phyloP scores from a whole-genome alignment of 495 filamentous ascomycete species.

The Neurospora sublineolata region DNA sequence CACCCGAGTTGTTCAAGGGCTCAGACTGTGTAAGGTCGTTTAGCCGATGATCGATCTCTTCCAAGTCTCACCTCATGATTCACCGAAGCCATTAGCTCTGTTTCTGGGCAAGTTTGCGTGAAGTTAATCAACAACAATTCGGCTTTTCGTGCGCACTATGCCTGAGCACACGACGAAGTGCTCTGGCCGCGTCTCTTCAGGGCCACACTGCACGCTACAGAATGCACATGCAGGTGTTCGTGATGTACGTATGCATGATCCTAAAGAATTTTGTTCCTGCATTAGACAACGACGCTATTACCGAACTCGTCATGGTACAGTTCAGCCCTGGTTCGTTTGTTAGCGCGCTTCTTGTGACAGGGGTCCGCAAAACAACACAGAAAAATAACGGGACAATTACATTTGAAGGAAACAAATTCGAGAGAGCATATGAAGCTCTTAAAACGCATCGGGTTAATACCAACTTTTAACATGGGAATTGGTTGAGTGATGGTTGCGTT shows the following conservation, averaged over 20 bases:
- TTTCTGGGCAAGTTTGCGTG: background rate
- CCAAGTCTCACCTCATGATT: background rate
- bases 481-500: too few relatives aligned
- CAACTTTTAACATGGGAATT: too few relatives aligned
- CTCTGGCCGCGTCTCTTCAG: background rate
- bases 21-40: background rate
- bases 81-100: background rate
- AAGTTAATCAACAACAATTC: background rate
- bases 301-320: background rate
- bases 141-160: background rate
- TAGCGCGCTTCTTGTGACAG: too few relatives aligned
- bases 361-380: too few relatives aligned
- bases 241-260: background rate
- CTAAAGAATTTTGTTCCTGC: background rate
- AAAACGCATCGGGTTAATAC: too few relatives aligned
- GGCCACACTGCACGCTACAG: background rate
- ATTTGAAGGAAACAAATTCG: too few relatives aligned
- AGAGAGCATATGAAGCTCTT: too few relatives aligned
- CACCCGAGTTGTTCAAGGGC: background rate
- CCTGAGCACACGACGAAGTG: background rate
- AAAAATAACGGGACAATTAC: too few relatives aligned
- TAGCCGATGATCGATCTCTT: background rate
- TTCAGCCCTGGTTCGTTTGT: too few relatives aligned
- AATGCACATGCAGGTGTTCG: background rate
- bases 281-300: background rate